Evolutionary conservation across 2,329 filamentous ascomycete genomes (phyloP).

Genomic region (Tolypocladium capitatum): DNA sequence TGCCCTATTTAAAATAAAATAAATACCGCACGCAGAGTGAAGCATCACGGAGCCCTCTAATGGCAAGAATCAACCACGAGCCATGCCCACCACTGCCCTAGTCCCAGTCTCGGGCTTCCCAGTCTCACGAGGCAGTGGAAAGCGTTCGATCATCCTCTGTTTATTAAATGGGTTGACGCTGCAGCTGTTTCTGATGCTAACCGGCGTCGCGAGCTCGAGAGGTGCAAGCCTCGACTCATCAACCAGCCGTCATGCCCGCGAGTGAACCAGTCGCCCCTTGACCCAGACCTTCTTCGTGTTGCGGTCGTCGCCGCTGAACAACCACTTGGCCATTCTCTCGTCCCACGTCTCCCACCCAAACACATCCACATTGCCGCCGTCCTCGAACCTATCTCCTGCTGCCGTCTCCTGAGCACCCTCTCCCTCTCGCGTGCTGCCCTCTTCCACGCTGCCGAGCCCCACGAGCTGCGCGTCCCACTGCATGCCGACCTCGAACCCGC

Average conservation of each 20-base stretch:
- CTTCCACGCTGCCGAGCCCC: constrained; percentile 38
- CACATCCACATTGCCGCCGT: constrained; percentile 60
- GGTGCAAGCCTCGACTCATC: no score
- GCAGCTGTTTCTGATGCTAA: no score
- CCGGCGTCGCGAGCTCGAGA: no score
- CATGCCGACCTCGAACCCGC: constrained; percentile 75
- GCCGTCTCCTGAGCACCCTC: constrained; percentile 4
- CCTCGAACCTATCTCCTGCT: constrained; percentile 8
- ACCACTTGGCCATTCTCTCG: constrained; percentile 82
- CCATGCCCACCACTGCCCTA: no score
- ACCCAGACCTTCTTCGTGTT: constrained; percentile 90
- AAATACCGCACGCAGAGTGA: no score
- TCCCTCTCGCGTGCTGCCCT: constrained; percentile 16
- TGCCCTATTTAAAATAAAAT: no score
- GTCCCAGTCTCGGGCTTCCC: no score
- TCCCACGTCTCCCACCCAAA: constrained; percentile 90
- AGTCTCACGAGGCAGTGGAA: no score
- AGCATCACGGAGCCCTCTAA: no score
- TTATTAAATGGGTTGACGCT: no score
- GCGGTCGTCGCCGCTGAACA: constrained; percentile 84
- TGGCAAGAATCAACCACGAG: no score
- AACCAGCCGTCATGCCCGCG: constrained; percentile 22
- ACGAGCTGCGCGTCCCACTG: constrained; percentile 86
- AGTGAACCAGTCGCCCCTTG: constrained; percentile 66
- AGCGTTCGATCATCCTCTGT: no score